Conservation (phyloP, 1,284 basidiomycete species). For the Leccinum proliferum region DNA sequence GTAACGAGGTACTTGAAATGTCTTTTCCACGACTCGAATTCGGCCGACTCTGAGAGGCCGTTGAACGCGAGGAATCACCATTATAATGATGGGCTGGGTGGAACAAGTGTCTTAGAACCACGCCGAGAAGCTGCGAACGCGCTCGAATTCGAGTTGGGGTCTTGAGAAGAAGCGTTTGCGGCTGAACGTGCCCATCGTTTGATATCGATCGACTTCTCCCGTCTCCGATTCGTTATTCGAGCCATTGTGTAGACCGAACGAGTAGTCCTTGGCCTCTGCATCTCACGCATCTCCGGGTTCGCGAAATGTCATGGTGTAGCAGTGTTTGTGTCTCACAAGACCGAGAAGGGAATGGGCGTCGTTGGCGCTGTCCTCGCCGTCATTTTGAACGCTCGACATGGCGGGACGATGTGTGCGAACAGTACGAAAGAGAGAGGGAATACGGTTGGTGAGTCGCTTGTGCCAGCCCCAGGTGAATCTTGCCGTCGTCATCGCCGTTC, state of each 20-base stretch:
- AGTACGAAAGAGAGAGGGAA: conserved; percentile 44
- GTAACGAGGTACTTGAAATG: conserved; percentile 13
- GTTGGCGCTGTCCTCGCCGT: conserved; percentile 24
- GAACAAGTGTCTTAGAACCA: conserved; percentile 15
- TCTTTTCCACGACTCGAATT: conserved; percentile 23
- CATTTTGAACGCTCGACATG: conserved; percentile 21
- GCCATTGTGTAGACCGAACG: conserved; percentile 21
- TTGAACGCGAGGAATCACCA: conserved; percentile 14
- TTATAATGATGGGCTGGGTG: conserved; percentile 6
- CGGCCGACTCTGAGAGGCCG: conserved; percentile 19
- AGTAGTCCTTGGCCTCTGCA: conserved; percentile 14
- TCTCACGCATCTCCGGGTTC: conserved; percentile 14
- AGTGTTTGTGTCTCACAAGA: conserved; percentile 18
- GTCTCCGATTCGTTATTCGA: conserved; percentile 20
- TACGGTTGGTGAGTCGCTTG: conserved; percentile 36
- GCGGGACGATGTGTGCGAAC: conserved; percentile 36
- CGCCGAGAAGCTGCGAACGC: conserved; percentile 6
- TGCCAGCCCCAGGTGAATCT: conserved; percentile 53
- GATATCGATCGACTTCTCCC: conserved; percentile 28
- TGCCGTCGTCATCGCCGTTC: conserved; percentile 64
- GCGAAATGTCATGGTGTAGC: conserved; percentile 2
- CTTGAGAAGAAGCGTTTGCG: conserved; percentile 17
- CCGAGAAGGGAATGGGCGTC: conserved; percentile 30
- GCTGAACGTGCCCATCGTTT: conserved; percentile 30
- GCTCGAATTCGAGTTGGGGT: conserved; percentile 11